Conservation (phyloP, 2,329 filamentous ascomycete genomes). For the Capronia americana region DNA sequence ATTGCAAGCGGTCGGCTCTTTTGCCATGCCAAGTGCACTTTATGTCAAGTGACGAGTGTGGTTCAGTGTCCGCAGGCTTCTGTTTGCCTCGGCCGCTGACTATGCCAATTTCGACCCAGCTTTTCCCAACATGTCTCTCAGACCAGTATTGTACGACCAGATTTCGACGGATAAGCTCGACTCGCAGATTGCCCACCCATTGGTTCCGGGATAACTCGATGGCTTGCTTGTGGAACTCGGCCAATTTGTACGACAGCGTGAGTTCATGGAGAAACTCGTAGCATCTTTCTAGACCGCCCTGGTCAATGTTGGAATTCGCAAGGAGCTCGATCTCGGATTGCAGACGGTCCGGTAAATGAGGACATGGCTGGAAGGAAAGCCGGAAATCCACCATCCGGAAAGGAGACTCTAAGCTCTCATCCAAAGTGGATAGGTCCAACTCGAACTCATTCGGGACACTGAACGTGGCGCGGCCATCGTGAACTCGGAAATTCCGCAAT, state of each 20-base stretch:
- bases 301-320: conserved; percentile 73
- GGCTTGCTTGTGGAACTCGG: conserved; percentile 79
- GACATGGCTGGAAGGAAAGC: conserved; percentile 76
- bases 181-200: conserved; percentile 79
- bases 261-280: conserved; percentile 89
- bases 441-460: conserved; percentile 84
- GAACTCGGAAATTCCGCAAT: conserved; percentile 78
- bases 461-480: conserved; percentile 89
- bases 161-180: conserved; percentile 80
- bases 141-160: conserved; percentile 93
- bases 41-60: conserved; percentile 48
- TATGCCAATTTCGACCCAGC: conserved; percentile 88
- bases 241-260: conserved; percentile 87
- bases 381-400: conserved; percentile 95
- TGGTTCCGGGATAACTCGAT: conserved; percentile 69
- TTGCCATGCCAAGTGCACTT: conserved; percentile 87
- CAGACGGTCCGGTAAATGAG: conserved; percentile 69
- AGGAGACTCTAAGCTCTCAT: conserved; percentile 80
- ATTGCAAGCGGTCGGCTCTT: conserved; percentile 71
- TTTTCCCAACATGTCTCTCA: conserved; percentile 73
- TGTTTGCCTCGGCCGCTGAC: conserved; percentile 62
- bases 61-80: conserved; percentile 26
- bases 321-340: conserved; percentile 71
- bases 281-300: conserved; percentile 76
- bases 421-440: conserved; percentile 86